Conservation (phyloP, 176 grass and related monocot species). For the Oryza glaberrima region DNA sequence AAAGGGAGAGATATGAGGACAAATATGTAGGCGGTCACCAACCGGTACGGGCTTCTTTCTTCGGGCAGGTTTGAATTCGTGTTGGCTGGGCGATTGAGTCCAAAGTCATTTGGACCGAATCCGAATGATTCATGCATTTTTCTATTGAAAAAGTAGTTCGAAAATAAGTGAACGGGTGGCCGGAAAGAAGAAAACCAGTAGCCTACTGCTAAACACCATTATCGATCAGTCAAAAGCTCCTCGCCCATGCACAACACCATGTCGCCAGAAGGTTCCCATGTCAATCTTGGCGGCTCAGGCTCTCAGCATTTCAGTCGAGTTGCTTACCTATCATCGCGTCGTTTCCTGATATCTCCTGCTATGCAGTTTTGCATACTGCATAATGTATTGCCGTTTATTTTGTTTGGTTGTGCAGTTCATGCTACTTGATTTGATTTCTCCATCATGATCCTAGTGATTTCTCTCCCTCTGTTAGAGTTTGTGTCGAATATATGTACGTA, state of each 20-base stretch:
- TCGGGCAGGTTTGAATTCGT: not conserved
- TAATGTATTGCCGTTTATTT: not conserved
- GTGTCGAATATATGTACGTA: too few relatives aligned
- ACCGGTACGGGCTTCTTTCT: not conserved
- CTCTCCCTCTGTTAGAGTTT: not conserved
- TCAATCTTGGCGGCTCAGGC: conserved; percentile 15
- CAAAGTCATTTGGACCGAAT: not conserved
- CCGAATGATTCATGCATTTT: not conserved
- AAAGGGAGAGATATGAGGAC: not conserved
- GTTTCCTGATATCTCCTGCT: not conserved
- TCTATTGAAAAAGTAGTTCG: not conserved
- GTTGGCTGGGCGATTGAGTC: not conserved
- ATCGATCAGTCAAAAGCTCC: not conserved
- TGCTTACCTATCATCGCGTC: not conserved
- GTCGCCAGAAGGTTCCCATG: not conserved
- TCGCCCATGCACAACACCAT: not conserved
- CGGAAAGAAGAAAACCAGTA: not conserved
- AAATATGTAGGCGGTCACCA: not conserved
- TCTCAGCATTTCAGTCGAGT: not conserved
- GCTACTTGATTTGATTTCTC: not conserved
- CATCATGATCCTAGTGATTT: not conserved
- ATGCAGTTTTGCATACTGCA: not conserved
- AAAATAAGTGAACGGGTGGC: not conserved
- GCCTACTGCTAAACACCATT: not conserved
- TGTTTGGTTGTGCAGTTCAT: not conserved